Conservation (phyloP, 257 asterid species). For the Solanum pimpinellifolium region DNA sequence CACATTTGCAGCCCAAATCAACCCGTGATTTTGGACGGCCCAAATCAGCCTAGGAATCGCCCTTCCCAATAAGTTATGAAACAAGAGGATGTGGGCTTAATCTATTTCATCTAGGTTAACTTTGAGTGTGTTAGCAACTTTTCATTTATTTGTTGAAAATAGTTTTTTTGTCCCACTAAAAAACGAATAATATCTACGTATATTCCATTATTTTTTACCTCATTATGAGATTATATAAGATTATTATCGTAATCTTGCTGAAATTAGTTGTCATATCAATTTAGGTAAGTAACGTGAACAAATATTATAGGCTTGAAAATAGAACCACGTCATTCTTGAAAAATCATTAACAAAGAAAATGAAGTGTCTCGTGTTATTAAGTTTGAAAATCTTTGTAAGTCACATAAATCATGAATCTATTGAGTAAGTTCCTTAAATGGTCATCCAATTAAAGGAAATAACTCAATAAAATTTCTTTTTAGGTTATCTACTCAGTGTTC, state of each 20-base stretch:
- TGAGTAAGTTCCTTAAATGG: background rate
- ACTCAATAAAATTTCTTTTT: background rate
- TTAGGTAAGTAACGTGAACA: background rate
- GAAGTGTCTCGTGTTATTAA: background rate
- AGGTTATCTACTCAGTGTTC: fast-evolving
- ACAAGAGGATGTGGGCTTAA: background rate
- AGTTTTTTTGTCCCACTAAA: background rate
- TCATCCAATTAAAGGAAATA: background rate
- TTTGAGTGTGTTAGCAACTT: background rate
- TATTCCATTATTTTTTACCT: background rate
- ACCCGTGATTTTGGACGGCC: background rate
- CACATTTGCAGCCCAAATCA: background rate
- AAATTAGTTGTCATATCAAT: background rate
- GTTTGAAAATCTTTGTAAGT: background rate
- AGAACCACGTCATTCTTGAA: background rate
- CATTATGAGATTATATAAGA: background rate
- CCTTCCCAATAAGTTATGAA: background rate
- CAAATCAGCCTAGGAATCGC: background rate
- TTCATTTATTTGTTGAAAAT: background rate
- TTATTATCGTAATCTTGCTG: background rate
- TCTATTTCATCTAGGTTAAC: background rate
- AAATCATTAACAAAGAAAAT: background rate
- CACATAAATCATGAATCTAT: background rate
- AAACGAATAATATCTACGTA: fast-evolving
- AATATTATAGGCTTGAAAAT: background rate